These are phyloP conservation scores for Teunomyces cretensis DNA, from an alignment of 805 yeast genomes.

Conservation along the genomic window DNA sequence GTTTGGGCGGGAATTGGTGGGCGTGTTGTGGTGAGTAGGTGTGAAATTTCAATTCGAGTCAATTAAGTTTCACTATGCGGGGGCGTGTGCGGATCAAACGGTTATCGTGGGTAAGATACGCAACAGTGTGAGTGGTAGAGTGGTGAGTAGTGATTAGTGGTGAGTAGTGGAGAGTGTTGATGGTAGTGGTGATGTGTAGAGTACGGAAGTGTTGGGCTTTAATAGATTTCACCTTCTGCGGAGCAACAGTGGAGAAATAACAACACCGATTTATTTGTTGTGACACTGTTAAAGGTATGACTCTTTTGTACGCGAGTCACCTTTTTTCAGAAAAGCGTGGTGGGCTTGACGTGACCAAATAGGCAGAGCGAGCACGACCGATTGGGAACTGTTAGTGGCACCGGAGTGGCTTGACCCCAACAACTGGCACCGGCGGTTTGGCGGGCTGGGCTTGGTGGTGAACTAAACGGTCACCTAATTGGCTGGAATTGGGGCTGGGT, in stretches of 20 bases:
- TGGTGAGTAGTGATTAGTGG: not conserved
- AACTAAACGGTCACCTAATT: too few relatives aligned
- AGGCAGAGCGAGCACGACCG: not conserved
- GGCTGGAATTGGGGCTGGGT: too few relatives aligned
- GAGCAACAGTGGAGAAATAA: not conserved
- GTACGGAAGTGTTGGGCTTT: too few relatives aligned
- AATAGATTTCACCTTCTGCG: too few relatives aligned
- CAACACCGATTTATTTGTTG: too few relatives aligned
- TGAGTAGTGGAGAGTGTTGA: not conserved
- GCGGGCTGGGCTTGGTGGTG: too few relatives aligned
- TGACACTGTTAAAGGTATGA: not conserved
- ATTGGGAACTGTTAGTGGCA: conserved; percentile 1
- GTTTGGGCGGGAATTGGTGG: not conserved
- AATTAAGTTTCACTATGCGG: too few relatives aligned
- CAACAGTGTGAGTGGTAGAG: too few relatives aligned
- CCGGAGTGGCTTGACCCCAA: not conserved
- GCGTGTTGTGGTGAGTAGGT: not conserved
- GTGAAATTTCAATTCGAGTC: not conserved
- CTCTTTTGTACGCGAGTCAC: conserved; percentile 1
- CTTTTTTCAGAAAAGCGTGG: not conserved
- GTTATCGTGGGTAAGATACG: not conserved
- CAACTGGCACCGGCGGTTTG: too few relatives aligned
- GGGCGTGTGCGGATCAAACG: not conserved
- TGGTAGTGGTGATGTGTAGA: not conserved
- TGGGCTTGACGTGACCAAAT: conserved; percentile 1